phyloP scores from a whole-genome alignment of 2,329 filamentous ascomycete genomes.

The Diaporthe ampelina region DNA sequence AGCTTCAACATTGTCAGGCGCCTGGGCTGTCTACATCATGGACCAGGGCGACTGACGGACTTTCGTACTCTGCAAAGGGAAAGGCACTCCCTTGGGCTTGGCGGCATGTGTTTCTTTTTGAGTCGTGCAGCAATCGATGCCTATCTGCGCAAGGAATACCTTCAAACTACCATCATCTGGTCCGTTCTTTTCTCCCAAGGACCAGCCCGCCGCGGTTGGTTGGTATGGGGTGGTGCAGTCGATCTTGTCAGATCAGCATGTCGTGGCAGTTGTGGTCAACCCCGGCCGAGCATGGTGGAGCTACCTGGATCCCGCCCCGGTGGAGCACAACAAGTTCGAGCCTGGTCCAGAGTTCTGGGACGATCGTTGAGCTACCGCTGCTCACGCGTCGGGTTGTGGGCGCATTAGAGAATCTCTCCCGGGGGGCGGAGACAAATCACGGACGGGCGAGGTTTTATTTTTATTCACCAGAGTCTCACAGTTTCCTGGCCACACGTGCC shows the following conservation, averaged over 20 bases:
- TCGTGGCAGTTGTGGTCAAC: not conserved
- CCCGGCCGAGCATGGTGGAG: not conserved
- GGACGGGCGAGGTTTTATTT: constrained; percentile 10
- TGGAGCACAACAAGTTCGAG: constrained; percentile 14
- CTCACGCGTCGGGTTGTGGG: constrained; percentile 37
- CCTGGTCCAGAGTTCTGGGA: not conserved
- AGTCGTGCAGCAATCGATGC: not conserved
- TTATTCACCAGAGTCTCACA: not conserved
- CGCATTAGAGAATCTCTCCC: constrained; percentile 27
- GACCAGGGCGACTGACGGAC: not conserved
- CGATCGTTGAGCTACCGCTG: not conserved
- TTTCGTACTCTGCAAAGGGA: not conserved
- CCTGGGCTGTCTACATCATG: not conserved
- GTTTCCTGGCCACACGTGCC: not conserved
- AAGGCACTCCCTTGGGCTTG: not conserved
- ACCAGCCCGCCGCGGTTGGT: not conserved
- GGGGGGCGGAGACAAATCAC: constrained; percentile 4
- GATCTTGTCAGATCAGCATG: not conserved
- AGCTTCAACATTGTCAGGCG: too few species aligned
- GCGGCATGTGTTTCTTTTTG: not conserved
- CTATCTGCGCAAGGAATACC: not conserved
- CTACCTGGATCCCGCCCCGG: constrained; percentile 1
- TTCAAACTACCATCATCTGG: not conserved
- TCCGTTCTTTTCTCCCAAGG: too few species aligned
- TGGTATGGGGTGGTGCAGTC: not conserved